A percentile compares a stretch with the other conserved stretches of the same genome.
Evolutionary conservation across 148 eudicot species (phyloP).

Genomic region (Arctostaphylos glauca): DNA sequence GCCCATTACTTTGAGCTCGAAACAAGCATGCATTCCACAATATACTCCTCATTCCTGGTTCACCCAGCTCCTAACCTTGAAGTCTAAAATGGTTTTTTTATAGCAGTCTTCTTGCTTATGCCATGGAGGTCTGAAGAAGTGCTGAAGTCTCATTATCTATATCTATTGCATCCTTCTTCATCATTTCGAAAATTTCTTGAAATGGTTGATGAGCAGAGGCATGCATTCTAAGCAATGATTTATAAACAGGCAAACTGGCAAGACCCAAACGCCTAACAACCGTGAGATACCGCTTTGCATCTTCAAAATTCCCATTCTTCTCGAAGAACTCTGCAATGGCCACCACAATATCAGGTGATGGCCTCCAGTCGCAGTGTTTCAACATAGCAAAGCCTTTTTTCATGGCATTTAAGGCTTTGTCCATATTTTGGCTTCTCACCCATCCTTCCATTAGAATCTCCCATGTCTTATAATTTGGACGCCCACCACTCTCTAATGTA

Average conservation of each 20-base stretch:
- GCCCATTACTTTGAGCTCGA: not conserved
- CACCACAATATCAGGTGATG: constrained; percentile 23
- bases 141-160: constrained; percentile 22
- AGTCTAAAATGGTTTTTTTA: not conserved
- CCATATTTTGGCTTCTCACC: constrained; percentile 24
- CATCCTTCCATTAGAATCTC: constrained; percentile 37
- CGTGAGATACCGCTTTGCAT: constrained; percentile 19
- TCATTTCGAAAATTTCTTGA: constrained; percentile 21
- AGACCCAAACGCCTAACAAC: constrained; percentile 22
- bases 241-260: constrained; percentile 26
- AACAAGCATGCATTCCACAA: not conserved
- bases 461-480: constrained; percentile 38
- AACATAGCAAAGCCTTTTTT: constrained; percentile 24
- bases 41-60: not conserved
- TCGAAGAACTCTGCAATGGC: constrained; percentile 27
- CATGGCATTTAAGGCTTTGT: constrained; percentile 30
- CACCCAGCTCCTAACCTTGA: not conserved
- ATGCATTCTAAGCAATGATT: constrained; percentile 28
- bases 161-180: constrained; percentile 26
- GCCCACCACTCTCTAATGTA: constrained; percentile 30
- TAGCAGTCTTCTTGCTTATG: not conserved
- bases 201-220: not conserved
- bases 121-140: constrained; percentile 16
- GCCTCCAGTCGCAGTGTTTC: constrained; percentile 33
- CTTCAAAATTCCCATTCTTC: constrained; percentile 23